Conservation (phyloP, 108 stramenopile species). For the Skeletonema tropicum region DNA sequence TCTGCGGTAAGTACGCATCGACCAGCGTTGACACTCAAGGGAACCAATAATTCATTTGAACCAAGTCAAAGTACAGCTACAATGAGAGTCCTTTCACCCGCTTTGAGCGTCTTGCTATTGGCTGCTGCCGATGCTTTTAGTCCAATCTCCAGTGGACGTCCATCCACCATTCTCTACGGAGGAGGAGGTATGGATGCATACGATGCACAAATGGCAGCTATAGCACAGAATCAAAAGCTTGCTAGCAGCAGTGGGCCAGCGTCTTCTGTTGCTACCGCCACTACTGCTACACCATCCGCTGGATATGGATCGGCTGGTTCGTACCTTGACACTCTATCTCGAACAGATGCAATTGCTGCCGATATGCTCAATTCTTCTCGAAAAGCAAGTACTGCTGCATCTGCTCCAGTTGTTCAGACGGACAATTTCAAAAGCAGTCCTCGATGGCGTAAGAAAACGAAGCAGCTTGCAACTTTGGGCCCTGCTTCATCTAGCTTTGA, state of each 20-base stretch:
- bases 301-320: background rate
- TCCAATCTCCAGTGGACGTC: constrained; percentile 11
- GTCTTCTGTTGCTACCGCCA: background rate
- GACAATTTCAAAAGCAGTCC: constrained; percentile 45
- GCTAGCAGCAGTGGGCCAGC: background rate
- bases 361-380: constrained; percentile 1
- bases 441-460: constrained; percentile 89
- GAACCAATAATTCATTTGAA: background rate
- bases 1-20: background rate
- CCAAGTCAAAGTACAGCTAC: background rate
- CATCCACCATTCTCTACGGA: background rate
- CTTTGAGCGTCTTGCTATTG: constrained; percentile 6
- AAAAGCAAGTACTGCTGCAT: constrained; percentile 1
- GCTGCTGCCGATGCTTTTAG: constrained; percentile 20
- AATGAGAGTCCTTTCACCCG: constrained; percentile 24
- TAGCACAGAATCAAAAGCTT: background rate
- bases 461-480: constrained; percentile 93
- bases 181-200: constrained; percentile 22
- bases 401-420: constrained; percentile 3
- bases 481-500: constrained; percentile 85
- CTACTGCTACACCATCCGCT: background rate
- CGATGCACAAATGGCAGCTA: constrained; percentile 25
- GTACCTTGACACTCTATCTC: background rate
- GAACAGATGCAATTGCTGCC: constrained; percentile 4
- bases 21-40: background rate